phyloP scores from a whole-genome alignment of 495 filamentous ascomycete genomes.

The Neurospora tetraspora region DNA sequence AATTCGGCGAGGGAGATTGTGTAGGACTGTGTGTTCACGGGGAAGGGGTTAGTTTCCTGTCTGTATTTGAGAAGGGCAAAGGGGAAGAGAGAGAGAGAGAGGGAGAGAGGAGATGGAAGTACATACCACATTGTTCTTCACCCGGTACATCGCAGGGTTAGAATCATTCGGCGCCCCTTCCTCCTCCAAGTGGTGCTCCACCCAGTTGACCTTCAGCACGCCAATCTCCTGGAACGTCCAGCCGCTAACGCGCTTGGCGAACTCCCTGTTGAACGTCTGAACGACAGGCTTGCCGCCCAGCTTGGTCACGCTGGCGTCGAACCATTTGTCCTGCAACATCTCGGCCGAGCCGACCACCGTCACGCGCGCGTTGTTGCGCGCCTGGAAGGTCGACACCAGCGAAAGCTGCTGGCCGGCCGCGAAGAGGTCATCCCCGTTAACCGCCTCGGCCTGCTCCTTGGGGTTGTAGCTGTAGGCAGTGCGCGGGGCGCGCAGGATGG shows the following conservation, averaged over 20 bases:
- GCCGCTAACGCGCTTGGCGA: conserved; percentile 68
- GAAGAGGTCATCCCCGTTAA: conserved; percentile 57
- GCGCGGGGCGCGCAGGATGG: conserved; percentile 67
- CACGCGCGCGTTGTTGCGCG: conserved; percentile 86
- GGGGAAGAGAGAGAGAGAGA: neutral
- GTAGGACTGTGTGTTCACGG: conserved; percentile 52
- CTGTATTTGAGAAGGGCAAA: neutral
- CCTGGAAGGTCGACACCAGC: conserved; percentile 75
- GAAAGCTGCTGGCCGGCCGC: conserved; percentile 72
- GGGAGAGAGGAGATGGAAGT: conserved; percentile 10
- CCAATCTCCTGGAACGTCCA: conserved; percentile 96
- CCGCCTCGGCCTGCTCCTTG: conserved; percentile 65
- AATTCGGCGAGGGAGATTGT: conserved; percentile 85
- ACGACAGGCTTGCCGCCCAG: conserved; percentile 37
- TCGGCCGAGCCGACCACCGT: conserved; percentile 79
- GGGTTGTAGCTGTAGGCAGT: conserved; percentile 93
- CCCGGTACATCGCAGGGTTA: conserved; percentile 85
- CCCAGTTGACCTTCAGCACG: conserved; percentile 72
- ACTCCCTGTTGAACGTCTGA: conserved; percentile 69
- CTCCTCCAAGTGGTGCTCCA: conserved; percentile 69
- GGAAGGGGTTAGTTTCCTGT: neutral
- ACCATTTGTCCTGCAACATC: conserved; percentile 82
- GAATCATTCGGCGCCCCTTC: conserved; percentile 38
- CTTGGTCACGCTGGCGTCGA: conserved; percentile 66
- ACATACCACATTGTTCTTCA: conserved; percentile 93